These are phyloP conservation scores for Saturnispora silvae DNA, from an alignment of 805 yeast genomes.

Conservation along the genomic window DNA sequence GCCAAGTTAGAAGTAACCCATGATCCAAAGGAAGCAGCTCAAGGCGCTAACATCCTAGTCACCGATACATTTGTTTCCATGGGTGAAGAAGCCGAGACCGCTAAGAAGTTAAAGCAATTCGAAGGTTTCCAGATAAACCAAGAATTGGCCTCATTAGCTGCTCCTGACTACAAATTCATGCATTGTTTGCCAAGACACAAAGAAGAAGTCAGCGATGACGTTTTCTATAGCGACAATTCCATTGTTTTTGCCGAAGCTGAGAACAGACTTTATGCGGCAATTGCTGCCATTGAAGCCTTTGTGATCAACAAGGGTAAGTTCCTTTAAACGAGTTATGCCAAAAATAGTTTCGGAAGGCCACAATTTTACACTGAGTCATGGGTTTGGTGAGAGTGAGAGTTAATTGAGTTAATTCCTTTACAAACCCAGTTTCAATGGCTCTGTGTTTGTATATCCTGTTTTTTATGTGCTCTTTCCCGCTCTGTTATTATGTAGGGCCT, in stretches of 20 bases:
- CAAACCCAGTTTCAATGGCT: too few relatives aligned
- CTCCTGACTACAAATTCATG: conserved; percentile 81
- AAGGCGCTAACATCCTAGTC: conserved; percentile 69
- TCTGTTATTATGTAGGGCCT: too few relatives aligned
- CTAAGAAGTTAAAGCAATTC: conserved; percentile 65
- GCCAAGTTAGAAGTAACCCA: conserved; percentile 49
- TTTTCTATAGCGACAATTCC: conserved; percentile 74
- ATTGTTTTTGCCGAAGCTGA: conserved; percentile 94
- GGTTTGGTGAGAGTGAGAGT: too few relatives aligned
- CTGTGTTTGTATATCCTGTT: too few relatives aligned
- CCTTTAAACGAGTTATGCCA: conserved; percentile 3
- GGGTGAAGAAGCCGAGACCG: conserved; percentile 88
- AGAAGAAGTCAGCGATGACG: conserved; percentile 90
- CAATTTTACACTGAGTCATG: too few relatives aligned
- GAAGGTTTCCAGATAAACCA: conserved; percentile 75
- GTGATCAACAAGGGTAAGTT: conserved; percentile 73
- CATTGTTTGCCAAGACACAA: conserved; percentile 94
- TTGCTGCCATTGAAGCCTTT: conserved; percentile 84
- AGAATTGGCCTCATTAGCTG: conserved; percentile 54
- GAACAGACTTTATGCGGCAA: conserved; percentile 91
- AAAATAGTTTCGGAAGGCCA: too few relatives aligned
- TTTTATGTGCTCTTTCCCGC: too few relatives aligned
- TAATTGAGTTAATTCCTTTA: too few relatives aligned
- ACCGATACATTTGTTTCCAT: conserved; percentile 97
- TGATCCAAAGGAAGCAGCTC: conserved; percentile 67